These are phyloP conservation scores for Phylloporus scabripes DNA, from an alignment of 768 basidiomycete genomes.

Conservation along the genomic window DNA sequence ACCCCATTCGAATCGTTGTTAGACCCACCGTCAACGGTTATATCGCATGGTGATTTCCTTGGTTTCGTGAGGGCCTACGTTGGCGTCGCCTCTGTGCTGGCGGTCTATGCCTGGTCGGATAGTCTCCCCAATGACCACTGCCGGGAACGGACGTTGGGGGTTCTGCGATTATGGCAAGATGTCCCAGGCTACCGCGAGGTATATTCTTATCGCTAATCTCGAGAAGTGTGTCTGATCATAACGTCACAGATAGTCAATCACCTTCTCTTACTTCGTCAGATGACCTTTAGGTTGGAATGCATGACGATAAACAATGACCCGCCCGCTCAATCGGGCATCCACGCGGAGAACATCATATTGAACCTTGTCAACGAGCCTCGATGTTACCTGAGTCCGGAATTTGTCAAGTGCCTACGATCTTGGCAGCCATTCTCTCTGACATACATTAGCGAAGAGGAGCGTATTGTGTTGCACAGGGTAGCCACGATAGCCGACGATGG, in stretches of 20 bases:
- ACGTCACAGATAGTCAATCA: constrained; percentile 64
- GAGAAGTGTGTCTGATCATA: constrained; percentile 4
- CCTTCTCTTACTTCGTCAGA: constrained; percentile 63
- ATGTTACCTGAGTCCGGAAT: constrained; percentile 52
- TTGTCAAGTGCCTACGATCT: constrained; percentile 54
- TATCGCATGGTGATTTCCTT: constrained; percentile 55
- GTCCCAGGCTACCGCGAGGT: constrained; percentile 73
- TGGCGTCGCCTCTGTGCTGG: constrained; percentile 61
- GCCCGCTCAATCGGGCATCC: constrained; percentile 57
- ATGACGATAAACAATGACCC: constrained; percentile 59
- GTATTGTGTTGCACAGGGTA: constrained; percentile 51
- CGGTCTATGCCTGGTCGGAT: constrained; percentile 77
- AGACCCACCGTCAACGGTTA: constrained; percentile 20
- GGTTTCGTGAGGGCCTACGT: constrained; percentile 60
- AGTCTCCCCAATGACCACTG: constrained; percentile 62
- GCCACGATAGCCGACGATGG: constrained; percentile 69
- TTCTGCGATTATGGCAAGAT: constrained; percentile 40
- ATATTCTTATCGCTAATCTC: constrained; percentile 15
- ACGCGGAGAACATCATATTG: constrained; percentile 64
- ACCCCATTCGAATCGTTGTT: constrained; percentile 39
- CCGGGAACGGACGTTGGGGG: constrained; percentile 56
- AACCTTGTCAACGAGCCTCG: constrained; percentile 57
- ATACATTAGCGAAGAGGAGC: constrained; percentile 56
- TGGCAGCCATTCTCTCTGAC: constrained; percentile 59
- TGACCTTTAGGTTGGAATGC: constrained; percentile 67